These are phyloP conservation scores for Monilinia fructigena DNA, from an alignment of 2,329 filamentous ascomycete genomes.

Conservation along the genomic window DNA sequence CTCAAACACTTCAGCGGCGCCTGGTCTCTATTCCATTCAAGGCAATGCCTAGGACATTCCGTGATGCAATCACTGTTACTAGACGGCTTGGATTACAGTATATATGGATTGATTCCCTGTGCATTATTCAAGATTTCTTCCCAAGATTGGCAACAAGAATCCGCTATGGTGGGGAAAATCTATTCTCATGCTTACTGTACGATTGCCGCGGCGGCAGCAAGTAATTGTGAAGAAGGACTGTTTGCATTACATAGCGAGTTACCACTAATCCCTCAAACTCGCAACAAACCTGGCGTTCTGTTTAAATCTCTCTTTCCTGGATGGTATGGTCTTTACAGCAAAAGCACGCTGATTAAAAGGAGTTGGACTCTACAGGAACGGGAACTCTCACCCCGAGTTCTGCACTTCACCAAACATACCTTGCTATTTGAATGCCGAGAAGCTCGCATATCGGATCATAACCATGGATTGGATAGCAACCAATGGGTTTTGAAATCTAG, in stretches of 20 bases:
- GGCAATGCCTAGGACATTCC: conserved; percentile 15
- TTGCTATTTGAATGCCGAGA: conserved; percentile 23
- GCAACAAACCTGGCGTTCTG: background rate
- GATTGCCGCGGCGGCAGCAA: conserved; percentile 25
- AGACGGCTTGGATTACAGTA: conserved; percentile 17
- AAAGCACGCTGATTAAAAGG: conserved; percentile 27
- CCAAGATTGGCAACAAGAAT: conserved; percentile 30
- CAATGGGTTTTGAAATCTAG: conserved; percentile 12
- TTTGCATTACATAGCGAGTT: conserved; percentile 19
- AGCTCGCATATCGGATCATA: conserved; percentile 12
- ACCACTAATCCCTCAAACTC: background rate
- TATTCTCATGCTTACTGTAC: conserved; percentile 26
- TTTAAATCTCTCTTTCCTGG: conserved; percentile 7
- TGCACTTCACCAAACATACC: conserved; percentile 28
- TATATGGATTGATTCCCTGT: conserved; percentile 22
- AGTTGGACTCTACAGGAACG: conserved; percentile 28
- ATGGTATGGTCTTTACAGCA: conserved; percentile 17
- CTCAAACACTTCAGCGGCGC: conserved; percentile 16
- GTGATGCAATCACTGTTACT: conserved; percentile 19
- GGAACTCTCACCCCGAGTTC: conserved; percentile 24
- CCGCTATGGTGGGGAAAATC: conserved; percentile 27
- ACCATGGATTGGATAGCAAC: background rate
- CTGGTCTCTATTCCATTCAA: conserved; percentile 19
- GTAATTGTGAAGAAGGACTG: conserved; percentile 10
- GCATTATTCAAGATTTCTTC: conserved; percentile 20